Percentiles rank a stretch among this genome's conserved stretches.
Evolutionary conservation across 495 filamentous ascomycete genomes (phyloP).

Genomic region (Xylaria bambusicola): DNA sequence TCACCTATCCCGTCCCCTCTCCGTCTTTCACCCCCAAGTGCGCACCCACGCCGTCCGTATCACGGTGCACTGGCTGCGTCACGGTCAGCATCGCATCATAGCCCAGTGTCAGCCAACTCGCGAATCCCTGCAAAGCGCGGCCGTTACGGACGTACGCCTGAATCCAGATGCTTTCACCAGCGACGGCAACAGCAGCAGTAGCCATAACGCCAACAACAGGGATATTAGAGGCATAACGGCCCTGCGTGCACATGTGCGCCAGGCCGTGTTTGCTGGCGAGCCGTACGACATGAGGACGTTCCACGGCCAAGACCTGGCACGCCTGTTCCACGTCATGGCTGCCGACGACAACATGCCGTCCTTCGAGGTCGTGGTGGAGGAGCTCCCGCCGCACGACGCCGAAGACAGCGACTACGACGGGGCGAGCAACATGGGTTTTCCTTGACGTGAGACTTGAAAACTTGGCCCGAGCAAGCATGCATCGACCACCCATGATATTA

Average conservation of each 20-base stretch:
- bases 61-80: constrained; percentile 32
- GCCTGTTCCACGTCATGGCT: constrained; percentile 24
- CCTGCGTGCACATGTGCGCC: constrained; percentile 28
- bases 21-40: neutral
- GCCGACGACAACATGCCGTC: constrained; percentile 22
- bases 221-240: neutral
- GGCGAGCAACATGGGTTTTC: neutral
- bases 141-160: constrained; percentile 27
- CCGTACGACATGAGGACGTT: constrained; percentile 37
- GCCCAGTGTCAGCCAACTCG: constrained; percentile 24
- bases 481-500: too few relatives aligned
- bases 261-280: constrained; percentile 27
- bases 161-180: constrained; percentile 18
- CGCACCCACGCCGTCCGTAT: constrained; percentile 30
- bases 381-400: neutral
- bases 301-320: constrained; percentile 30
- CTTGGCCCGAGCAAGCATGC: too few relatives aligned
- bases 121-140: constrained; percentile 30
- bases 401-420: neutral
- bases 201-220: neutral
- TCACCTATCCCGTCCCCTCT: neutral
- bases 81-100: constrained; percentile 34
- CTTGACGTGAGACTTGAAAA: too few relatives aligned
- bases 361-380: constrained; percentile 39
- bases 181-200: constrained; percentile 1